Conservation (phyloP, 2,329 filamentous ascomycete species). For the Botrytis galanthina region DNA sequence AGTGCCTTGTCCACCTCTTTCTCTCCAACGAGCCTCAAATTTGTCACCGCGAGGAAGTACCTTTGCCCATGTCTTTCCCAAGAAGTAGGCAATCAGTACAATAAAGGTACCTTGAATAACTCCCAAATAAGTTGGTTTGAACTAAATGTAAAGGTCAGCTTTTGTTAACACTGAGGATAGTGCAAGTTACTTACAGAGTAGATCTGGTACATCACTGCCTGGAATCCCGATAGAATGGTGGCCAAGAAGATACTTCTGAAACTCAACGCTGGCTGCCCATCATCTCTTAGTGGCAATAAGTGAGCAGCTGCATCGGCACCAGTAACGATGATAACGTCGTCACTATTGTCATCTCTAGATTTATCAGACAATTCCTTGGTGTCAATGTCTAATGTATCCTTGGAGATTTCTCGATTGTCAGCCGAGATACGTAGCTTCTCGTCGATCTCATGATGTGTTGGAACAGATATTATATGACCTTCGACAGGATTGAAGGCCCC, state of each 20-base stretch:
- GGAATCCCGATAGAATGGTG: conserved; percentile 50
- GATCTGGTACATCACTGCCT: conserved; percentile 55
- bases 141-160: conserved; percentile 39
- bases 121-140: conserved; percentile 49
- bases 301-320: conserved; percentile 51
- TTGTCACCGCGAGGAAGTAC: conserved; percentile 52
- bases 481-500: conserved; percentile 37
- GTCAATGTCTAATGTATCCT: conserved; percentile 28
- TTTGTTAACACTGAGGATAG: conserved; percentile 6
- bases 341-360: conserved; percentile 39
- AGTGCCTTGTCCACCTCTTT: conserved; percentile 42
- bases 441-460: conserved; percentile 36
- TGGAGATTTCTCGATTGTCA: conserved; percentile 17
- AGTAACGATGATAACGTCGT: conserved; percentile 50
- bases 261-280: conserved; percentile 50
- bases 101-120: conserved; percentile 54
- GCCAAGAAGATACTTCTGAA: conserved; percentile 53
- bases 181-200: conserved; percentile 45
- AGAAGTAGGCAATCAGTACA: conserved; percentile 55
- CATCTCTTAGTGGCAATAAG: conserved; percentile 52
- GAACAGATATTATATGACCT: conserved; percentile 36
- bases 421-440: conserved; percentile 35
- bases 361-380: conserved; percentile 32
- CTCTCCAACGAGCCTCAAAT: conserved; percentile 49
- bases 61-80: conserved; percentile 49